Evolutionary conservation across 768 basidiomycete genomes (phyloP), one percentile per base, ranked within the genome.

Genomic region (Amanita inopinata): DNA sequence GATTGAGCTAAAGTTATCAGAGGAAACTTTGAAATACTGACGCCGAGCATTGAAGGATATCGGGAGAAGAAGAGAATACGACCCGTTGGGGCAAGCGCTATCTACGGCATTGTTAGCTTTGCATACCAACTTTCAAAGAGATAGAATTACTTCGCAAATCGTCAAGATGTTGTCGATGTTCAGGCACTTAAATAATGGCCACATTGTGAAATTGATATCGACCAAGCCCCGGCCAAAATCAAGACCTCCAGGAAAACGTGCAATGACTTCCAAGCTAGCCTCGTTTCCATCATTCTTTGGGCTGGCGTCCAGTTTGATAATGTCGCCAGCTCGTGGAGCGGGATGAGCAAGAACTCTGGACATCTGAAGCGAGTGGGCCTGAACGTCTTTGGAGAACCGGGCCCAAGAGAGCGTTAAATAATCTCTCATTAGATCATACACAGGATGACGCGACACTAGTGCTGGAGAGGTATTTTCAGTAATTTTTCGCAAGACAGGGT

Each of bases 401-500:
- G 90, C 90, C 89, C 90, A 93, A 3, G 84, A 88, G 33, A 96
- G 78, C n/a, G 91, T 91, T 33, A 98, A 75, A 55, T 88, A 93
- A 63, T 98, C 93, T 40, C 86, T 76, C 85, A 97, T 89, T 43
- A 94, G 71, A 56, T 93, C 90, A 63, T 93, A 96, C 50, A 96
- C 87, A 0, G 92, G 92, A 59, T 88, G 86, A 17, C 88, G 80
- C 36, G 92, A 94, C 20, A 92, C 90, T 54, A 89, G 71, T 11
- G 83, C 86, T 87, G 50, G n/a, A 32, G 38, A 36, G 20, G 9
- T 4, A 19, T 12, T 6, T 20, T 43, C 14, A 35, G 33, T 8
- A 35, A 2, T 4, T 8, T 4, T 7, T 18, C 3, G 10, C 4
- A n/a, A 32, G 4, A 30, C n/a, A n/a, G 12, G 24, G 27, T 10